Evolutionary conservation across 306 rosid species (phyloP).

Genomic region (Fagus crenata): DNA sequence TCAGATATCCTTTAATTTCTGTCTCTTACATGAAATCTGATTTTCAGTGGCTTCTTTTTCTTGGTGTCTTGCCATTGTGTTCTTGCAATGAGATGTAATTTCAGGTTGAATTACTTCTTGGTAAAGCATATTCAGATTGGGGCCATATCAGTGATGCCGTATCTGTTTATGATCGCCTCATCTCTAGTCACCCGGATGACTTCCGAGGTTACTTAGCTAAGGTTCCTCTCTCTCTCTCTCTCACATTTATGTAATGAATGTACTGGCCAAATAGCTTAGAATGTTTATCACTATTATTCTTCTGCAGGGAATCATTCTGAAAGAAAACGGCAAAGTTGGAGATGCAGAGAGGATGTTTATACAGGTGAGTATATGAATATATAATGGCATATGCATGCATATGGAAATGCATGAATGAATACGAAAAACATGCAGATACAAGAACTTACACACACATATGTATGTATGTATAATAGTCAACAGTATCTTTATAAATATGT

Average conservation of each 20-base stretch:
- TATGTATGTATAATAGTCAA: too few species aligned
- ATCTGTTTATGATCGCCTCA: conserved; percentile 77
- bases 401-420: not conserved
- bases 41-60: not conserved
- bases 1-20: not conserved
- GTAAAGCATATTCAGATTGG: conserved; percentile 94
- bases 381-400: conserved; percentile 9
- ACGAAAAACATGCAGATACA: not conserved
- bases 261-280: conserved; percentile 2
- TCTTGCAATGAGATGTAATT: conserved; percentile 18
- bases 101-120: conserved; percentile 95
- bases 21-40: conserved; percentile 17
- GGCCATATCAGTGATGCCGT: conserved; percentile 90
- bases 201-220: conserved; percentile 96
- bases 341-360: conserved; percentile 97
- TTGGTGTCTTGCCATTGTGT: not conserved
- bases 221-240: conserved; percentile 38
- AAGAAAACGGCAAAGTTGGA: conserved; percentile 78
- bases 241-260: not conserved
- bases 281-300: conserved; percentile 18
- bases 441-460: not conserved
- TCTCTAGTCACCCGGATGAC: conserved; percentile 70
- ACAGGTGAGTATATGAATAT: conserved; percentile 61
- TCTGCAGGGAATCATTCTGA: conserved; percentile 80
- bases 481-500: too few species aligned